Base-by-base conservation (phyloP, 2,329 filamentous ascomycete genomes). In the Bipolaris oryzae region DNA sequence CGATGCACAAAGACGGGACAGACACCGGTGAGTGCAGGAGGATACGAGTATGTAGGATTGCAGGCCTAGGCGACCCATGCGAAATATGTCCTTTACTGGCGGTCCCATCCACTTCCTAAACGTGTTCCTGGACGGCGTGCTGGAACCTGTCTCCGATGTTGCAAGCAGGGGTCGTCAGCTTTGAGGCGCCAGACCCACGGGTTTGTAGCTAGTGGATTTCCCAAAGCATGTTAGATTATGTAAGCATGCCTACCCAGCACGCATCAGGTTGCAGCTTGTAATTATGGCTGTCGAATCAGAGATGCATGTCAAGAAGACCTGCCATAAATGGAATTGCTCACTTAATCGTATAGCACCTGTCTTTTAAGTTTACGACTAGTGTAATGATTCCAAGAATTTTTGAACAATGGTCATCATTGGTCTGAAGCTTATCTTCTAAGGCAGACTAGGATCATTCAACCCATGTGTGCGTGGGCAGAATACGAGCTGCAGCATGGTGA, bases 191-290 rank as follows among this genome's bases (percentile, higher is more conserved):
- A 39, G 21, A 23, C 23, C 37, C 46, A 31, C 28, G 16, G n/a
- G 25, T 31, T 33, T 45, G 16, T n/a, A 15, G 46, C 35, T 39
- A 28, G 35, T n/a, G 35, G 35, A n/a, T 39, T 49, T 20, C 46
- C 35, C 9, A 33, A 41, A 39, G 11, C n/a, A 49, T 20, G 46
- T 41, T 49, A 49, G 23, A 38, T 49, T 49, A 49, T 49, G 21
- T 49, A 28, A 41, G 46, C 46, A 28, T 18, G 7, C 20, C n/a
- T 16, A 28, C 21, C 13, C 4, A n/a, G 18, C 50, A 43, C 44
- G 53, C 53, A 50, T 34, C 28, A 31, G 10, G 10, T 31, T 31
- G 10, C 28, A 31, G 10, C 28, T 31, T 13, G 28, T 31, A 31
- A 13, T 31, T 31, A 31, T 31, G 28, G 28, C 28, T 31, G 10